phyloP scores from a whole-genome alignment of 163 green algal genomes.

The Prototheca wickerhamii region DNA sequence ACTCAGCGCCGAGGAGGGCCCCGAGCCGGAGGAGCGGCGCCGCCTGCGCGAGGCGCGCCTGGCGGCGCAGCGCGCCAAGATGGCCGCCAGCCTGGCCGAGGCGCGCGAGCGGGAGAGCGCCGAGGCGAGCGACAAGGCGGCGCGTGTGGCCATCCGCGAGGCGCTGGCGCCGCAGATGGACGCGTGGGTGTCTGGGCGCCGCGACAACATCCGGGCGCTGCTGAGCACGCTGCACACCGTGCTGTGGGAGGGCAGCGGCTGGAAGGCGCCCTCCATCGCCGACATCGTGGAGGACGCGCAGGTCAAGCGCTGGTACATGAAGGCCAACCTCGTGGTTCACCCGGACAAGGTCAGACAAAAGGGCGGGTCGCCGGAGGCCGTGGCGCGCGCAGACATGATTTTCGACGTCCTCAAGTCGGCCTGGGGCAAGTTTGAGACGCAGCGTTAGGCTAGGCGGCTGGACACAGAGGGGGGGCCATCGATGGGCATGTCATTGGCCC shows the following conservation, averaged over 20 bases:
- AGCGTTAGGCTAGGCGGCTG: too few relatives aligned
- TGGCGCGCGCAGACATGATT: conserved; percentile 78
- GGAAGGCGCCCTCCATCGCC: conserved; percentile 62
- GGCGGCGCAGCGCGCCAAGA: conserved; percentile 57
- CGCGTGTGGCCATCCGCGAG: conserved; percentile 48
- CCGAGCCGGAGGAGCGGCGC: conserved; percentile 56
- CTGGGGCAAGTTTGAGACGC: conserved; percentile 53
- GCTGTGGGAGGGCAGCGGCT: conserved; percentile 78
- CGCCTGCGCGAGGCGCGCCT: conserved; percentile 43
- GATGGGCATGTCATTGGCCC: too few relatives aligned
- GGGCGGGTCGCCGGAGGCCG: conserved; percentile 70
- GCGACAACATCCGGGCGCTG: conserved; percentile 85
- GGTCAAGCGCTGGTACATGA: conserved; percentile 75
- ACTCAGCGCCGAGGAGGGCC: background rate
- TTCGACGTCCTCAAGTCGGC: conserved; percentile 84
- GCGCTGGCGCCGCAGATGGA: conserved; percentile 49
- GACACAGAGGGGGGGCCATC: too few relatives aligned
- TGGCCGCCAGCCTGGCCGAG: conserved; percentile 54
- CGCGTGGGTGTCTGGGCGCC: conserved; percentile 63
- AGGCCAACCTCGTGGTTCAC: conserved; percentile 86
- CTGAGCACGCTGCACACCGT: conserved; percentile 77
- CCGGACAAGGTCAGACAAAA: conserved; percentile 89
- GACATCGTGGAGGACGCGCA: conserved; percentile 69
- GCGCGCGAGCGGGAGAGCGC: too few relatives aligned
- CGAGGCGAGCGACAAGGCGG: too few relatives aligned